These are phyloP conservation scores for Ormosia semicastrata DNA, from an alignment of 306 rosid genomes.

Conservation along the genomic window DNA sequence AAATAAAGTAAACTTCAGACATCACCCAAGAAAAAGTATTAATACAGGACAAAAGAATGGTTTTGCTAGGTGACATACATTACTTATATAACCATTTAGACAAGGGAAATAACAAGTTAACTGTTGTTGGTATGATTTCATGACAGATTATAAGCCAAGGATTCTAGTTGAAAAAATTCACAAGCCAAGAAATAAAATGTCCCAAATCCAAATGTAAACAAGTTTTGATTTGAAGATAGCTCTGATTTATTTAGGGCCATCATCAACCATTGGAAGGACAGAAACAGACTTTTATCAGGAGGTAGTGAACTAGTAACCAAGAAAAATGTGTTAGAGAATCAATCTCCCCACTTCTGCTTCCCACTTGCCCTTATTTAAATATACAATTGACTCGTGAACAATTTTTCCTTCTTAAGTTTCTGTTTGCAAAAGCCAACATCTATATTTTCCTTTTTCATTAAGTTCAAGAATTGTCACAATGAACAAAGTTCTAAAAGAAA, in stretches of 20 bases:
- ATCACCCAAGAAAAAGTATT: neutral
- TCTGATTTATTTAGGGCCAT: neutral
- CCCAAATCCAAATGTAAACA: constrained; percentile 3
- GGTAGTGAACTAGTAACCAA: neutral
- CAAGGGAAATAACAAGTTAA: neutral
- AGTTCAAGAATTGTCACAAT: neutral
- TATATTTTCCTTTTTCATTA: neutral
- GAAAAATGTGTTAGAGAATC: neutral
- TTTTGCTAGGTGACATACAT: neutral
- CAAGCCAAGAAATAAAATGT: neutral
- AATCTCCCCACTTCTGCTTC: neutral
- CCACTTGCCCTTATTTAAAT: neutral
- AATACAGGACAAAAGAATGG: neutral
- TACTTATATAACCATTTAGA: neutral
- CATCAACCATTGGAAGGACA: neutral
- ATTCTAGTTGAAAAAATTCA: neutral
- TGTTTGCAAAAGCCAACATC: neutral
- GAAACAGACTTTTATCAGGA: neutral
- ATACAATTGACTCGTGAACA: neutral
- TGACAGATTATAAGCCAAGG: neutral
- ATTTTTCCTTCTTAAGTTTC: constrained; percentile 13
- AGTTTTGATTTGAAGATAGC: neutral
- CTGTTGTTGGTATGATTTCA: neutral
- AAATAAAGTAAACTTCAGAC: constrained; percentile 4
- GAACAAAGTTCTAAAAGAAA: neutral